These are phyloP conservation scores for Boletus vermiculosoides DNA, from an alignment of 768 basidiomycete species.

Conservation along the genomic window DNA sequence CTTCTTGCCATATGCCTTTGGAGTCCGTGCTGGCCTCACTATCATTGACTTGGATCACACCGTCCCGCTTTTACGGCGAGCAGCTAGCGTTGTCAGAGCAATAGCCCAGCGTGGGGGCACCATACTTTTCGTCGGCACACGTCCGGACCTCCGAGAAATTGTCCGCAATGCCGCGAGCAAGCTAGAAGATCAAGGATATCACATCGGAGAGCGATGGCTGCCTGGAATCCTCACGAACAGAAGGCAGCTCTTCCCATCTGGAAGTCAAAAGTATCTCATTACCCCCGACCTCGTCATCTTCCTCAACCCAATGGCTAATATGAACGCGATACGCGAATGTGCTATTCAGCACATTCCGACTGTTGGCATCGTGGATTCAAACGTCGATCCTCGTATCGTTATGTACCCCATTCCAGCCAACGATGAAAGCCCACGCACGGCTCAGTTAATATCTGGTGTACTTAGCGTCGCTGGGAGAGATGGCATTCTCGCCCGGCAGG, in stretches of 20 bases:
- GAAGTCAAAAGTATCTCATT: conserved; percentile 51
- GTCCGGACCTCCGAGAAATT: conserved; percentile 69
- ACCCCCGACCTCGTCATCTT: conserved; percentile 88
- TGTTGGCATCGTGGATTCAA: conserved; percentile 91
- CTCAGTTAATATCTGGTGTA: conserved; percentile 87
- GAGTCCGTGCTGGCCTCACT: conserved; percentile 83
- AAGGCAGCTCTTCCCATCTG: conserved; percentile 66
- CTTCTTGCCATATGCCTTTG: conserved; percentile 91
- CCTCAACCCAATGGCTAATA: conserved; percentile 84
- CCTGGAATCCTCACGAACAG: conserved; percentile 95
- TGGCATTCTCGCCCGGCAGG: conserved; percentile 51
- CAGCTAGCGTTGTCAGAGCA: conserved; percentile 82
- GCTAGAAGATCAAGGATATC: conserved; percentile 76
- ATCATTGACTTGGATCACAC: conserved; percentile 96
- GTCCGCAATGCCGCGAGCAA: conserved; percentile 79
- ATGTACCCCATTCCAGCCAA: conserved; percentile 99
- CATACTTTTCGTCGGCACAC: conserved; percentile 88
- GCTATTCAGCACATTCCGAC: conserved; percentile 89
- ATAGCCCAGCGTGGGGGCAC: conserved; percentile 79
- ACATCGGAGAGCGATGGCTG: conserved; percentile 87
- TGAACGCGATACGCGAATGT: conserved; percentile 88
- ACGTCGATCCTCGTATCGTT: conserved; percentile 92
- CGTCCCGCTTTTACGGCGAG: conserved; percentile 85
- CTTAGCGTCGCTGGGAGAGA: conserved; percentile 86
- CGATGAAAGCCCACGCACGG: conserved; percentile 88